Base-by-base conservation (phyloP, 2,329 filamentous ascomycete species). In the Aureobasidium sp. region DNA sequence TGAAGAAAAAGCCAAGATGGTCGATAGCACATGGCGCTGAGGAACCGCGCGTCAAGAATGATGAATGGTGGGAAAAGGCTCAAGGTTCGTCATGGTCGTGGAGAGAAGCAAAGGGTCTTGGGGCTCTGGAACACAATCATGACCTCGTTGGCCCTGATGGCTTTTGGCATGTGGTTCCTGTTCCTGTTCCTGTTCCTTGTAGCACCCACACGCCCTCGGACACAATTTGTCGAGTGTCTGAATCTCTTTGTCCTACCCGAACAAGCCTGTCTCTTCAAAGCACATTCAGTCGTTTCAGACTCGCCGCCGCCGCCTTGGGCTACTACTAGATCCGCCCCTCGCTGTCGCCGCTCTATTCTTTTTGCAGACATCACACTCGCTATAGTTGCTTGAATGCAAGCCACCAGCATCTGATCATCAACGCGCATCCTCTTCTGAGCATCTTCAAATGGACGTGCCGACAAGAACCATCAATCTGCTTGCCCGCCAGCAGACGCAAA, bases 221-320 rank as follows among this genome's bases (percentile, higher is more conserved):
- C 27, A 8, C 16, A 45, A 34, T 29, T 22, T 45, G 41, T 45
- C 22, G 39, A 42, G 41, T 34, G 41, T 45, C 41, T 22, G 41
- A 16, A 34, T 34, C 7, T 47, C 44, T 47, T 47, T 47, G 44
- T 47, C 44, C 30, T 37, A 47, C 44, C 37, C 44, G 44, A 35
- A 24, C 30, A 24, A 35, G 30, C 11, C 21, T 8, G 14, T 47
- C 17, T 47, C 44, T 47, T 7, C 5, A 19, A 17, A 19, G 16
- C 35, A 38, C 35, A 38, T 21, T 35, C 44, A 47, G 30, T 34
- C 30, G 45, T 49, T 49, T 49, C 45, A 49, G 45, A 29, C 44
- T 47, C 30, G 34, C 35, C 24, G 35, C 35, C 24, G 35, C 32
- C 34, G 45, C 45, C 45, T 49, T 49, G 39, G 22, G 48, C 48